Percentiles rank a stretch among this genome's conserved stretches.
Evolutionary conservation across 2,329 filamentous ascomycete species (phyloP).

Genomic region (Aspergillus viridinutans): DNA sequence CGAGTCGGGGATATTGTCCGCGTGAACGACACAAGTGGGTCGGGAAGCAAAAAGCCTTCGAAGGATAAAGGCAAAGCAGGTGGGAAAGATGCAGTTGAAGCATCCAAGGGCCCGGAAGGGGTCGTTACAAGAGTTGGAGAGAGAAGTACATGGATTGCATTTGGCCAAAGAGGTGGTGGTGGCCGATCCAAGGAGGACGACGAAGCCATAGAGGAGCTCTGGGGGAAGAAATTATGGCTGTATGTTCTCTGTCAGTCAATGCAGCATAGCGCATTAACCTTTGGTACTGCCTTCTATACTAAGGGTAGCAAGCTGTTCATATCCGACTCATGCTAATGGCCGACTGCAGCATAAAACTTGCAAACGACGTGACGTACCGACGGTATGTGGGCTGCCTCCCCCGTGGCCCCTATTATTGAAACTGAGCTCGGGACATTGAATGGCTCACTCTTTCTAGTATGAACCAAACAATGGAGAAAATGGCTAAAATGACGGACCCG

Average conservation of each 20-base stretch:
- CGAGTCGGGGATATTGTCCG: constrained; percentile 47
- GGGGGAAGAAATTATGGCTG: constrained; percentile 59
- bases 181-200: constrained; percentile 36
- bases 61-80: constrained; percentile 33
- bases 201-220: constrained; percentile 47
- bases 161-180: constrained; percentile 36
- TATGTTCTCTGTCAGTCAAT: constrained; percentile 37
- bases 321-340: constrained; percentile 4
- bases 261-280: background rate
- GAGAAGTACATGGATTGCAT: constrained; percentile 42
- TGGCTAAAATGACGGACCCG: constrained; percentile 53
- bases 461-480: constrained; percentile 59
- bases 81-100: constrained; percentile 23
- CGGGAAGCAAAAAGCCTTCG: constrained; percentile 19
- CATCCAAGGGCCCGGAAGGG: constrained; percentile 37
- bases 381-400: constrained; percentile 38
- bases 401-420: background rate
- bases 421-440: background rate
- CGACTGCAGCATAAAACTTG: constrained; percentile 56
- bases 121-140: constrained; percentile 45
- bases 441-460: constrained; percentile 43
- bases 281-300: background rate
- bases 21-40: constrained; percentile 34
- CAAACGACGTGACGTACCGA: constrained; percentile 64
- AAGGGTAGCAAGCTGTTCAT: background rate